Percentiles rank a stretch among this genome's conserved stretches.
phyloP scores from a whole-genome alignment of 805 yeast genomes.

The Candida odintsovae region DNA sequence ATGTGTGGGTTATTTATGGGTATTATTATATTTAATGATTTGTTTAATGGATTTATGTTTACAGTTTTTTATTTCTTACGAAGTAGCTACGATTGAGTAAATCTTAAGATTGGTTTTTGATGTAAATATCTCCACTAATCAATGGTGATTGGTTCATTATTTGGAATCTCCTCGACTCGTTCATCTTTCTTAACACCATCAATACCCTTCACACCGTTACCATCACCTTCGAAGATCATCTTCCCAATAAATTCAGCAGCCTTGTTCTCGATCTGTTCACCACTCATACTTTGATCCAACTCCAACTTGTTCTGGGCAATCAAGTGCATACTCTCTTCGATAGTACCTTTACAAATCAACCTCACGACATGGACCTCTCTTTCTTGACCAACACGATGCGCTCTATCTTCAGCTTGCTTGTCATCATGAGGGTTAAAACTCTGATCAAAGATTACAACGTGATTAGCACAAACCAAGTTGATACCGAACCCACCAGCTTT shows the following conservation, averaged over 20 bases:
- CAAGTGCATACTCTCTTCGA: conserved; percentile 84
- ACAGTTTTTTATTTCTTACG: neutral
- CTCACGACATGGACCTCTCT: conserved; percentile 77
- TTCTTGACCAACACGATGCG: conserved; percentile 94
- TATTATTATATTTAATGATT: neutral
- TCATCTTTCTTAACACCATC: neutral
- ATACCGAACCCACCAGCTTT: conserved; percentile 99
- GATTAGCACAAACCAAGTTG: conserved; percentile 90
- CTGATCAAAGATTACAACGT: conserved; percentile 87
- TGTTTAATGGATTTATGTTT: neutral
- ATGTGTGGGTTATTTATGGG: neutral
- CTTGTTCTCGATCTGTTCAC: conserved; percentile 24
- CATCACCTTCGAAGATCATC: conserved; percentile 31
- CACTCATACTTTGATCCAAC: conserved; percentile 47
- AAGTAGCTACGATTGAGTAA: neutral
- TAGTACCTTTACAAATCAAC: conserved; percentile 64
- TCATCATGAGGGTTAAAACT: conserved; percentile 98
- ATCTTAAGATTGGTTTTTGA: neutral
- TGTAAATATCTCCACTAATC: neutral
- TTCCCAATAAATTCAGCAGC: conserved; percentile 30
- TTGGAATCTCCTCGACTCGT: neutral
- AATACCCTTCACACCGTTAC: neutral
- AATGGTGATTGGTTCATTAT: conserved; percentile 2
- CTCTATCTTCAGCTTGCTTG: conserved; percentile 97
- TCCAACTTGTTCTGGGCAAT: conserved; percentile 89